These are phyloP conservation scores for Cercospora sp. DNA, from an alignment of 2,329 filamentous ascomycete species.

Conservation along the genomic window DNA sequence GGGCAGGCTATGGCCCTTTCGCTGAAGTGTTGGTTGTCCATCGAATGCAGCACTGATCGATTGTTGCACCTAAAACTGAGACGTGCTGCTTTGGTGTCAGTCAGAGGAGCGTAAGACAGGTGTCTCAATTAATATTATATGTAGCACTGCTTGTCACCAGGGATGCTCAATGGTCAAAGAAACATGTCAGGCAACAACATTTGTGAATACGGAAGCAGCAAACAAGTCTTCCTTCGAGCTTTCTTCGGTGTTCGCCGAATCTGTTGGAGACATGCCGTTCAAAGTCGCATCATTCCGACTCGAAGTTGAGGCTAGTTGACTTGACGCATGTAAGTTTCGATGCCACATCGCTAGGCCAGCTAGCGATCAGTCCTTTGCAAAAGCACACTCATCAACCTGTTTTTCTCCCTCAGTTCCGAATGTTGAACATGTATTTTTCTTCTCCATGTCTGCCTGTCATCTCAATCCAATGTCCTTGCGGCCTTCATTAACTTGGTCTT, in stretches of 20 bases:
- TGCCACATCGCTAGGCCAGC: too few relatives aligned
- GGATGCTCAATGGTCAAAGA: background rate
- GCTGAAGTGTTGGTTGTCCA: background rate
- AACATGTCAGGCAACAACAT: background rate
- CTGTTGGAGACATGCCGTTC: too few relatives aligned
- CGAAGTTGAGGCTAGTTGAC: too few relatives aligned
- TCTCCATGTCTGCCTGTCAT: too few relatives aligned
- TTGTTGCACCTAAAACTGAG: background rate
- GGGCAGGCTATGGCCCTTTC: background rate
- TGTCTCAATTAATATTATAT: background rate
- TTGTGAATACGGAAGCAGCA: background rate
- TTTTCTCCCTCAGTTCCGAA: too few relatives aligned
- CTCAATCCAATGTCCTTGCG: too few relatives aligned
- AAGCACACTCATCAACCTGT: too few relatives aligned
- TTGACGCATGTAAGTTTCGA: too few relatives aligned
- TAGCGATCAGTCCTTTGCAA: too few relatives aligned
- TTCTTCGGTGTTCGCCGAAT: background rate
- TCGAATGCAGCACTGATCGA: background rate
- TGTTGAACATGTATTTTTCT: too few relatives aligned
- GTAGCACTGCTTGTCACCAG: background rate
- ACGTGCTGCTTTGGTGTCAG: background rate
- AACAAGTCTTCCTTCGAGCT: background rate
- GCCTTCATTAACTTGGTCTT: too few relatives aligned
- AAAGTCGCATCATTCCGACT: too few relatives aligned
- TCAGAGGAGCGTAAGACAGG: background rate